Percentiles rank a stretch among this genome's conserved stretches.
phyloP scores from a whole-genome alignment of 345 rosid species.

The Eucalyptus marginata region DNA sequence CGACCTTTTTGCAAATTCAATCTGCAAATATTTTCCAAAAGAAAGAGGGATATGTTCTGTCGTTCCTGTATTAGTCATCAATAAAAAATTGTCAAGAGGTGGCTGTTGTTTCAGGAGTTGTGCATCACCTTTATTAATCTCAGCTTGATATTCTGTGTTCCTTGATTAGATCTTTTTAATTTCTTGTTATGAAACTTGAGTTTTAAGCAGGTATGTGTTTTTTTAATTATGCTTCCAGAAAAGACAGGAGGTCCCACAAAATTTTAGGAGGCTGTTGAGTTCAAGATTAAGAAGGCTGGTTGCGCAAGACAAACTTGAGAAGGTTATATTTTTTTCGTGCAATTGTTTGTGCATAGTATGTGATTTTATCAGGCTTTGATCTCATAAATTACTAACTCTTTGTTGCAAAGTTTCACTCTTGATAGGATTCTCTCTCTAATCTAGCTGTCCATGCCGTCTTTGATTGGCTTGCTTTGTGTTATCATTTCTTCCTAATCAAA shows the following conservation, averaged over 20 bases:
- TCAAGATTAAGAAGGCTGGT: constrained; percentile 79
- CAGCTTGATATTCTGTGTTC: not conserved
- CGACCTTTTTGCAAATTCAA: not conserved
- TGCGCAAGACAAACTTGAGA: constrained; percentile 62
- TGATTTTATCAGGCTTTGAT: not conserved
- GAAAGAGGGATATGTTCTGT: not conserved
- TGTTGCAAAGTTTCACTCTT: not conserved
- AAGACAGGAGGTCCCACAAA: constrained; percentile 55
- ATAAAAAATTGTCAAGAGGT: not conserved
- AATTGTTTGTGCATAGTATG: not conserved
- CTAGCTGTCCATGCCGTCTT: not conserved
- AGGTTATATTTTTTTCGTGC: constrained; percentile 27
- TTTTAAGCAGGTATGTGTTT: not conserved
- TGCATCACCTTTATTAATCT: not conserved
- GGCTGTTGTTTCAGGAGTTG: not conserved
- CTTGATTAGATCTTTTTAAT: not conserved
- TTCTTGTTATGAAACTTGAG: not conserved
- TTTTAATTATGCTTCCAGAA: constrained; percentile 37
- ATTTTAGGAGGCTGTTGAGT: constrained; percentile 59
- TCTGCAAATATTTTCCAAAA: not conserved
- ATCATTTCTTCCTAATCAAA: not conserved
- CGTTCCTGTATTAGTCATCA: not conserved
- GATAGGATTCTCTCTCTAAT: not conserved
- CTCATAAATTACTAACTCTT: not conserved
- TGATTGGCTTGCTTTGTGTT: not conserved